phyloP scores from a whole-genome alignment of 352 stramenopile species.

The Globisporangium polare region DNA sequence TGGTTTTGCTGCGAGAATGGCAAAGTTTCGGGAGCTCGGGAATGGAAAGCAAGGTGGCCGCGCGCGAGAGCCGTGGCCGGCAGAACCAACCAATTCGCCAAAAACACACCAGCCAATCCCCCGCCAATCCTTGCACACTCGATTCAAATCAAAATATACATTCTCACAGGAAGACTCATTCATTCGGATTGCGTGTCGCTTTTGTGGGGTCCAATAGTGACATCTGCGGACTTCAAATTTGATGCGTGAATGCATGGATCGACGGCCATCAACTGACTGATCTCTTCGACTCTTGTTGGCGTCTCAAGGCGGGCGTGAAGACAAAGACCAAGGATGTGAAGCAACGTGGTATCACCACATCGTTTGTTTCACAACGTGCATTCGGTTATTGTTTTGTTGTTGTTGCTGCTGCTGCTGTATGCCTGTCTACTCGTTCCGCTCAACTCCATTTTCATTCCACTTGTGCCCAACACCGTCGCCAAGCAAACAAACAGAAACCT shows the following conservation, averaged over 20 bases:
- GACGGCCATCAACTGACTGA: too few relatives aligned
- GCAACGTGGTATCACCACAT: neutral
- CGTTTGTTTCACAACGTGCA: neutral
- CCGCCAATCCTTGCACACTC: slow-evolving; percentile 34
- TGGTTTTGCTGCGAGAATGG: slow-evolving; percentile 50
- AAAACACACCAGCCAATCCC: slow-evolving; percentile 12
- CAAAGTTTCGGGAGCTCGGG: slow-evolving; percentile 16
- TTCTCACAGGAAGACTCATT: neutral
- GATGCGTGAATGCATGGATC: too few relatives aligned
- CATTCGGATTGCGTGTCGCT: neutral
- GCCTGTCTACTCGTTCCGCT: neutral
- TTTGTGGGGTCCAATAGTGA: neutral
- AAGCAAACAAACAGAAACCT: too few relatives aligned
- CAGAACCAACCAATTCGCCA: slow-evolving; percentile 80
- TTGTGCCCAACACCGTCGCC: too few relatives aligned
- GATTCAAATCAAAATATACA: neutral
- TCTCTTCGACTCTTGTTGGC: neutral
- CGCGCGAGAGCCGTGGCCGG: slow-evolving; percentile 17
- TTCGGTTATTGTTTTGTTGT: neutral
- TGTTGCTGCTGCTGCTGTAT: too few relatives aligned
- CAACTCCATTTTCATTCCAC: too few relatives aligned
- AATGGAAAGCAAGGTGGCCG: neutral
- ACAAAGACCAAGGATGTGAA: neutral
- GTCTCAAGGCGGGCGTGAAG: neutral
- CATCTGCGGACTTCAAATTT: neutral